Evolutionary conservation across 306 rosid species (phyloP), one percentile per base, ranked within the genome.

Genomic region (Trichosanthes truncata): DNA sequence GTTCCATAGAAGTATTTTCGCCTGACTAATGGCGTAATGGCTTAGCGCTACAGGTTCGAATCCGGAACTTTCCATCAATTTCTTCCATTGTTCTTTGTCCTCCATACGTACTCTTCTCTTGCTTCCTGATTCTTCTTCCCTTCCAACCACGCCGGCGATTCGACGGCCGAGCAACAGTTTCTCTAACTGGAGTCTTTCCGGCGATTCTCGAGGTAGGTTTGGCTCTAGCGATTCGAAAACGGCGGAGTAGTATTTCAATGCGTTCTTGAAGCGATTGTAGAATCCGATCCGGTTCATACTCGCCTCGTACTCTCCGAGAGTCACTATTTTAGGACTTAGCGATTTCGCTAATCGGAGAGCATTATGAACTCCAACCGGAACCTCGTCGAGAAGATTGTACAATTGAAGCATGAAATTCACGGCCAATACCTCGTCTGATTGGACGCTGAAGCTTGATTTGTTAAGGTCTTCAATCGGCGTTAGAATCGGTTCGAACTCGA

Each of bases 401-500:
- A 95, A 51, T 66, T 95, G 99, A 52, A 95, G 97, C 99, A 95
- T 92, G 87, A 95, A 90, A 80, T 95, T 95, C 62, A 95, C 97
- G 2, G 97, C 96, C 80, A 95, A 49, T 9, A 87, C 89, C 83
- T 93, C 97, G 45, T 91, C 86, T 4, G 88, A 87, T 2, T 92
- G 84, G 35, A 86, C 81, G 45, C 81, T 82, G 55, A 95, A 92
- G 86, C 94, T 90, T 11, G 87, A 49, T 60, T 84, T 85, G 46
- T 87, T 69, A 20, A 95, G 91, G 49, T 91, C 74, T 3, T 85
- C 80, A 56, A 95, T 90, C 38, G 99, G 97, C 1, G 90, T 88
- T 20, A 91, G 86, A 74, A 95, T 81, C 25, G 96, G 97, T 6
- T 87, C 89, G 72, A 95, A 95, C 84, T 83, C 91, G 38, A 95